Base-by-base conservation (phyloP, 106 monocot genomes). In the Acorus gramineus region DNA sequence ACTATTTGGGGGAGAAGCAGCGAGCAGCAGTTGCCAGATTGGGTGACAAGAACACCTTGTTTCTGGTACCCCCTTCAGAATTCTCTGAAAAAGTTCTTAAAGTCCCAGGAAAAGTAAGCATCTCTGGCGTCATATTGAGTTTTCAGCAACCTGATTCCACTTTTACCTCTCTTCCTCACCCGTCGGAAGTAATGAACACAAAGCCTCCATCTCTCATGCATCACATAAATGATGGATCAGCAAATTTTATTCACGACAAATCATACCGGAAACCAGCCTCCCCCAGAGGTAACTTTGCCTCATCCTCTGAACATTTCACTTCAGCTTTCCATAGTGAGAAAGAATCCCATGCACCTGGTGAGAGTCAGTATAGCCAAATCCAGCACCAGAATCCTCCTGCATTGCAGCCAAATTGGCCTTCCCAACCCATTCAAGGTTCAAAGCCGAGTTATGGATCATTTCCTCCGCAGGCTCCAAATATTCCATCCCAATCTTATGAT, bases 101-200 rank as follows among this genome's bases (percentile, higher is more conserved):
- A 65, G 96, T 96, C 9, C 90, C 96, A 6, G 96, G 96, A 42
- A 96, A 96, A 80, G 62, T 96, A 47, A 96, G 96, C 71, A 96
- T 96, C 56, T 87, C 96, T 74, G 96, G 96, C 49, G 84, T 96
- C 10, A 73, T 96, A 63, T 60, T 96, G 47, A 82, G 67, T 56
- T 96, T 96, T 61, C 80, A 81, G 71, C 84, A 90, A 53, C 64
- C 78, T 11, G 70, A 64, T 75, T 68, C 74, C 47, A 71, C 70
- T 56, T 73, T 75, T 13, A 68, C 55, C 58, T 79, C 85, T 66
- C 66, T 75, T 53, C 78, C 69, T 44, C 71, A 77, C 66, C 74
- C 68, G 56, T 47, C 64, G 45, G 81, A 81, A 60, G 60, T 44
- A 8, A 47, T 54, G 50, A 74, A 82, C 28, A 51, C 67, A 6